These are phyloP conservation scores for Colletotrichum gigasporum DNA, from an alignment of 2,329 filamentous ascomycete species.

Conservation along the genomic window DNA sequence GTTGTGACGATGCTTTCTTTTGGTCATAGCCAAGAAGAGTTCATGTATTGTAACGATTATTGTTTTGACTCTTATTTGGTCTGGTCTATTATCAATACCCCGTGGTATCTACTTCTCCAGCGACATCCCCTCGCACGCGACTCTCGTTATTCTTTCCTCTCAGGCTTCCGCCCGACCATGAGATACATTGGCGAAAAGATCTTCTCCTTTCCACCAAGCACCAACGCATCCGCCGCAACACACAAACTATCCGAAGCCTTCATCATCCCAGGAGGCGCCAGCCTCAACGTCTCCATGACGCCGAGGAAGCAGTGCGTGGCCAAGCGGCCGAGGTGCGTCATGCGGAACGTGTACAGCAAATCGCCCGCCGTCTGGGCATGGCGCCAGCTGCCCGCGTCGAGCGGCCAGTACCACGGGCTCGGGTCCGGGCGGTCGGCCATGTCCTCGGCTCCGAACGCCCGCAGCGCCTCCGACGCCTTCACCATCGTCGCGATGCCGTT, in stretches of 20 bases:
- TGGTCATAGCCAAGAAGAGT: no score
- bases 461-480: constrained; percentile 80
- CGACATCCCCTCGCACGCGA: no score
- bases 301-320: constrained; percentile 79
- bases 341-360: constrained; percentile 79
- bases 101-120: no score
- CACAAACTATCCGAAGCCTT: constrained; percentile 89
- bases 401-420: constrained; percentile 90
- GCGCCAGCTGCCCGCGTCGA: constrained; percentile 77
- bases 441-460: constrained; percentile 89
- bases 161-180: constrained; percentile 87
- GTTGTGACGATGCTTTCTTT: no score
- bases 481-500: constrained; percentile 99
- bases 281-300: constrained; percentile 72
- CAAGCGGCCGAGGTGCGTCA: constrained; percentile 82
- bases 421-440: constrained; percentile 79
- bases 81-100: no score
- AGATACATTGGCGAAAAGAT: constrained; percentile 97
- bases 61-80: no score
- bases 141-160: constrained; percentile 33
- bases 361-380: constrained; percentile 80
- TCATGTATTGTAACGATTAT: no score
- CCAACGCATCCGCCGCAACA: constrained; percentile 79
- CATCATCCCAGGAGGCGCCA: constrained; percentile 81
- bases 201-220: constrained; percentile 83